Conservation (phyloP, 179 eudicot genomes). For the Carnegiea gigantea region DNA sequence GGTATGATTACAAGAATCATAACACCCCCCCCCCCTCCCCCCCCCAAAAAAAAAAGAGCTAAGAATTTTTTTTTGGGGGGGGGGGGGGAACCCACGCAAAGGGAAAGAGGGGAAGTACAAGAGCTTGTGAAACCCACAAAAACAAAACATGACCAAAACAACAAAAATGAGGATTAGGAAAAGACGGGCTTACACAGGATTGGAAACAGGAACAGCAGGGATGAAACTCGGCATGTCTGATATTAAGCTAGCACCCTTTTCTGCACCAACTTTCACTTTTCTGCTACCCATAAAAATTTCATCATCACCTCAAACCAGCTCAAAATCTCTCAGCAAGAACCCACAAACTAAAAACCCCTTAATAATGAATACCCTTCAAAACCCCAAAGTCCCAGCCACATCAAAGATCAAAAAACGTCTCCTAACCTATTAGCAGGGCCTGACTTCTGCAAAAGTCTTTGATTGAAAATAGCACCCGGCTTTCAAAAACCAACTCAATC, state of each 20-base stretch:
- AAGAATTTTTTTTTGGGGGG: no score
- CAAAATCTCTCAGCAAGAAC: constrained; percentile 18
- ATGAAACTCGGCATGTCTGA: constrained; percentile 66
- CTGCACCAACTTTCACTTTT: constrained; percentile 38
- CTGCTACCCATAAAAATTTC: constrained; percentile 48
- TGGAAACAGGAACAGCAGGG: constrained; percentile 44
- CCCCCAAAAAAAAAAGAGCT: no score
- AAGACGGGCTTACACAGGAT: constrained; percentile 43
- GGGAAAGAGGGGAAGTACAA: background rate
- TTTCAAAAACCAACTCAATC: constrained; percentile 17
- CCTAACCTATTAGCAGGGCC: background rate
- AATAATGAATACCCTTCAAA: background rate
- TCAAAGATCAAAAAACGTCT: constrained; percentile 3
- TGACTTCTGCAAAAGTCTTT: constrained; percentile 9
- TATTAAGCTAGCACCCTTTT: constrained; percentile 41
- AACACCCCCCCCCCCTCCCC: background rate
- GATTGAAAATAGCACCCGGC: constrained; percentile 14
- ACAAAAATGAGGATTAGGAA: background rate
- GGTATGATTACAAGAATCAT: background rate
- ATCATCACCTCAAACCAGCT: constrained; percentile 30
- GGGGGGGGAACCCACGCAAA: no score
- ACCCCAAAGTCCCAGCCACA: constrained; percentile 16
- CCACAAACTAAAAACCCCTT: constrained; percentile 5
- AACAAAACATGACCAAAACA: background rate
- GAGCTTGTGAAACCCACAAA: background rate